A percentile compares a stretch with the other conserved stretches of the same genome.
Evolutionary conservation across 495 filamentous ascomycete genomes (phyloP).

Genomic region (Choiromyces venosus): DNA sequence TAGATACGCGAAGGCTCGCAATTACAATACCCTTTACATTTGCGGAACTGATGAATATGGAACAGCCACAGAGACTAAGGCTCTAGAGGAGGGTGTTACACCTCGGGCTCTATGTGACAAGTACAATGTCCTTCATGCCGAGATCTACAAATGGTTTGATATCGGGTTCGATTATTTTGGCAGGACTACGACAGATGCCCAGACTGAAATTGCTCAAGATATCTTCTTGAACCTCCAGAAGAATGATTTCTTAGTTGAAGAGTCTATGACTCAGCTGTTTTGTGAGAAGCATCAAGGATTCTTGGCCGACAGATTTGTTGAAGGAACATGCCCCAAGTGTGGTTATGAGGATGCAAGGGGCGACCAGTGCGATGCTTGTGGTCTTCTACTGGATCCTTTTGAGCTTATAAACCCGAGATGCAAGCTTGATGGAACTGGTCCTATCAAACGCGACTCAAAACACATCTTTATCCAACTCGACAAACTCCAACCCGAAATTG

Average conservation of each 20-base stretch:
- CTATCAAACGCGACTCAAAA: conserved; percentile 63
- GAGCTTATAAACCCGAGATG: conserved; percentile 59
- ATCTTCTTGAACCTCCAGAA: conserved; percentile 73
- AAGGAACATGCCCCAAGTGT: conserved; percentile 75
- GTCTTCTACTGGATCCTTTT: conserved; percentile 68
- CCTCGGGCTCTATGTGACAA: conserved; percentile 74
- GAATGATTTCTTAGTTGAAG: conserved; percentile 78
- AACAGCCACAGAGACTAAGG: conserved; percentile 81
- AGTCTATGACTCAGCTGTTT: conserved; percentile 72
- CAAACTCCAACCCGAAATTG: conserved; percentile 66
- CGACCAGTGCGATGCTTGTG: conserved; percentile 84
- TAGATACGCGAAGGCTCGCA: conserved; percentile 68
- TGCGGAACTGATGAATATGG: conserved; percentile 75
- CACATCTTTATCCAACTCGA: conserved; percentile 76
- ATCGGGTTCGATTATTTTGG: conserved; percentile 82
- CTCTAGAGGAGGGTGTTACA: conserved; percentile 47
- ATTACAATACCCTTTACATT: conserved; percentile 58
- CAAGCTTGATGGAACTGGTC: conserved; percentile 77
- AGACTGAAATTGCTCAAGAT: conserved; percentile 80
- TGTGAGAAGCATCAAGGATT: conserved; percentile 79
- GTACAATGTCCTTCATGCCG: conserved; percentile 76
- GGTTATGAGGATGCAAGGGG: conserved; percentile 74
- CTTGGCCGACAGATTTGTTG: conserved; percentile 87
- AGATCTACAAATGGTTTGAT: conserved; percentile 82
- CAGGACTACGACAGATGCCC: conserved; percentile 70